Evolutionary conservation across 2,329 filamentous ascomycete genomes (phyloP).

Genomic region (Paracorniculantispora psalliotae): DNA sequence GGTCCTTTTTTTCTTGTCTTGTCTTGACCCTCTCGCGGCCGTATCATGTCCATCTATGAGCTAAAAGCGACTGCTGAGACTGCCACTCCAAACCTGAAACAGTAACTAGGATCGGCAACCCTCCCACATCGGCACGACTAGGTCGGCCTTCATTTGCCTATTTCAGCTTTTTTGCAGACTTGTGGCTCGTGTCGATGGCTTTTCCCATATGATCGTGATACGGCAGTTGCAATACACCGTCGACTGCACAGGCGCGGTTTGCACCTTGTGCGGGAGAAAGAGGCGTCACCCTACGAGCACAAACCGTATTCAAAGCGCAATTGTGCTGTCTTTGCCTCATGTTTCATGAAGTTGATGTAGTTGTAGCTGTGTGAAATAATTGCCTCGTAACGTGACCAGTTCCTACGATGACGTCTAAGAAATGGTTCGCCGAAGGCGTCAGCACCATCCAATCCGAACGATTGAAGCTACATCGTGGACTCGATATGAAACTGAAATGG

Average conservation of each 20-base stretch:
- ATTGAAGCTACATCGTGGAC: too few relatives aligned
- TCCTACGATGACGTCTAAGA: background rate
- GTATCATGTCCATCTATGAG: background rate
- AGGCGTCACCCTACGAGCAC: background rate
- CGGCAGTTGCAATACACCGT: background rate
- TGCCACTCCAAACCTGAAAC: conserved; percentile 4
- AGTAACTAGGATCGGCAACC: background rate
- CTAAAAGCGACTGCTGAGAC: background rate
- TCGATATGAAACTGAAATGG: background rate
- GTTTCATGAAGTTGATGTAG: background rate
- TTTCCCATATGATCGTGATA: background rate
- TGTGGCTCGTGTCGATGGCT: background rate
- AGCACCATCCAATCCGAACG: background rate
- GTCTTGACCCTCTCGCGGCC: background rate
- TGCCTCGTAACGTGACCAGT: background rate
- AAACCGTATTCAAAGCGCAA: background rate
- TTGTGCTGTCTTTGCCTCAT: background rate
- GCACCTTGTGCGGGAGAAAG: background rate
- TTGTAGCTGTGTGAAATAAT: background rate
- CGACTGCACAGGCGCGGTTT: background rate
- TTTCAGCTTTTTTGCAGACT: background rate
- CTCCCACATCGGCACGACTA: background rate
- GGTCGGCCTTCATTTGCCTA: background rate
- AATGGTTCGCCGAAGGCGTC: background rate
- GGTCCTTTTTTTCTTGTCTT: background rate